phyloP scores from a whole-genome alignment of 176 grass and related monocot species.

The Olyra latifolia region DNA sequence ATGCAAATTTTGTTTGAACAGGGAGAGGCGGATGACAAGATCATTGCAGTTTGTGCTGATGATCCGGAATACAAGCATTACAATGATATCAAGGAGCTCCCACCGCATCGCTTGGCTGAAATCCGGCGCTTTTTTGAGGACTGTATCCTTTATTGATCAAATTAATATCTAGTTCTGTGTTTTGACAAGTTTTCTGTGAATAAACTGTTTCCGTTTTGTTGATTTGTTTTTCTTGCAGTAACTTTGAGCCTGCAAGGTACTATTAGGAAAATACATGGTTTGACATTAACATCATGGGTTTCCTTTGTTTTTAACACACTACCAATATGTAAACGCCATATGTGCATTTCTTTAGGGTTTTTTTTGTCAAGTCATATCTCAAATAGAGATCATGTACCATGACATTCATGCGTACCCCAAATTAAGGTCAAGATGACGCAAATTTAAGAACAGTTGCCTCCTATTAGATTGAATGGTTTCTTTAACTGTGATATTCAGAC shows the following conservation, averaged over 20 bases:
- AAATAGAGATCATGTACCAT: neutral
- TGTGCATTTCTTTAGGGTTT: neutral
- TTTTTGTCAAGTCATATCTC: neutral
- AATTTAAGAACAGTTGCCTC: neutral
- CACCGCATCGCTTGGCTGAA: slow-evolving; percentile 94
- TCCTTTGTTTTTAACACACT: neutral
- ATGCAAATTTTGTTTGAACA: slow-evolving; percentile 39
- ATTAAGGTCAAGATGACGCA: neutral
- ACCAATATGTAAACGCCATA: neutral
- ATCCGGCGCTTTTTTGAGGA: slow-evolving; percentile 97
- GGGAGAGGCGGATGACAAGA: slow-evolving; percentile 98
- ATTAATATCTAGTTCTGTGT: neutral
- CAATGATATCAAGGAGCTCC: slow-evolving; percentile 94
- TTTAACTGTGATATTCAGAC: slow-evolving; percentile 54
- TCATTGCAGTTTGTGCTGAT: slow-evolving; percentile 97
- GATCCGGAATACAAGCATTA: slow-evolving; percentile 96
- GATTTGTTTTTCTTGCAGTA: neutral
- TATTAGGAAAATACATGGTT: neutral
- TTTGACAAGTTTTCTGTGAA: neutral
- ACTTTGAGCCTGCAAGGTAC: neutral
- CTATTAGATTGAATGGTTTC: slow-evolving; percentile 27
- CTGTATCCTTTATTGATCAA: slow-evolving; percentile 65
- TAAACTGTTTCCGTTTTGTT: neutral
- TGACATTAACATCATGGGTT: neutral
- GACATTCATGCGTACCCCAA: neutral